Conservation (phyloP, 768 basidiomycete species). For the Termitomyces sp. region DNA sequence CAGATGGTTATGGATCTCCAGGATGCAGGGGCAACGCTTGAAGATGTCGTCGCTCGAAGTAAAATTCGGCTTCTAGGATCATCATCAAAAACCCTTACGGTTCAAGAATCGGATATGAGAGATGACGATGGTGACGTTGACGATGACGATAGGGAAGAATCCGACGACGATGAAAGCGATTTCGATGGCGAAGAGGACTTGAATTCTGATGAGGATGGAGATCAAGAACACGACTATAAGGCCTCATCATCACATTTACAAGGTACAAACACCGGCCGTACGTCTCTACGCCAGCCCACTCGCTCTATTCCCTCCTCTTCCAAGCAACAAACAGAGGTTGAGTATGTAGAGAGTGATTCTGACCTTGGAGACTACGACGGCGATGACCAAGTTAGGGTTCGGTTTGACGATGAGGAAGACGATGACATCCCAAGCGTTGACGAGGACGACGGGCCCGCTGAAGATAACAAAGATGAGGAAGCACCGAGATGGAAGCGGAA, state of each 20-base stretch:
- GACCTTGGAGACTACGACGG: constrained; percentile 44
- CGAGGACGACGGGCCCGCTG: constrained; percentile 32
- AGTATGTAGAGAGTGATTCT: constrained; percentile 78
- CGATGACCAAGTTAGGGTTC: constrained; percentile 20
- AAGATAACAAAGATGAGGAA: constrained; percentile 30
- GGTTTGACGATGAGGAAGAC: constrained; percentile 39
- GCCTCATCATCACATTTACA: constrained; percentile 7
- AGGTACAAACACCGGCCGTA: constrained; percentile 45
- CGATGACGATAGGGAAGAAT: constrained; percentile 19
- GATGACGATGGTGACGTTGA: constrained; percentile 26
- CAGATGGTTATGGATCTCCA: constrained; percentile 97
- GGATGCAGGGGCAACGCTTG: constrained; percentile 77
- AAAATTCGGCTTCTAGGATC: constrained; percentile 80
- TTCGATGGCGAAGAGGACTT: constrained; percentile 8
- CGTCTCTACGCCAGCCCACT: constrained; percentile 36
- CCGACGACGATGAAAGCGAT: constrained; percentile 7
- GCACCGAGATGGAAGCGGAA: constrained; percentile 74
- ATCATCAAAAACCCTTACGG: constrained; percentile 65
- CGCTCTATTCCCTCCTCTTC: constrained; percentile 33
- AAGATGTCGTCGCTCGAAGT: constrained; percentile 73
- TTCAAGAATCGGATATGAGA: constrained; percentile 28
- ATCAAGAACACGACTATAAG: background rate
- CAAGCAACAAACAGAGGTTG: constrained; percentile 37
- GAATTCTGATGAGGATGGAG: constrained; percentile 12
- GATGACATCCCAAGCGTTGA: constrained; percentile 44